Evolutionary conservation across 23 red algal genomes (phyloP).

Genomic region (Cyanidioschyzon merolae): DNA sequence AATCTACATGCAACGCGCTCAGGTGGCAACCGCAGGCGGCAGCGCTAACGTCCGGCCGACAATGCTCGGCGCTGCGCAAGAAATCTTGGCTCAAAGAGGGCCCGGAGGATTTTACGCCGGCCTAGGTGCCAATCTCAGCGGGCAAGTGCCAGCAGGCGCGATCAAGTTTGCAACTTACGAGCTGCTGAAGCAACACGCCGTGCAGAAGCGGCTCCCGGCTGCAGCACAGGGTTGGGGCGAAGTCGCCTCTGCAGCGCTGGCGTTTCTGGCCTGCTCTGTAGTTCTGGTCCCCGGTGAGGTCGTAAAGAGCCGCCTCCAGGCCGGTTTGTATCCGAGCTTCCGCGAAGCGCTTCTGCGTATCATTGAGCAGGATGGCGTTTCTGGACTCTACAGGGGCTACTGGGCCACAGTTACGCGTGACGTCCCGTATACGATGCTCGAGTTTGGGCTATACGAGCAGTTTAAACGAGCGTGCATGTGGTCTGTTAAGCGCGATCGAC

Average conservation of each 20-base stretch:
- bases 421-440: constrained; percentile 97
- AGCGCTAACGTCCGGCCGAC: background rate
- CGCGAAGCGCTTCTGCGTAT: constrained; percentile 35
- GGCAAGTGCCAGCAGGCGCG: constrained; percentile 65
- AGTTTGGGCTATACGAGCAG: constrained; percentile 76
- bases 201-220: background rate
- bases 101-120: constrained; percentile 51
- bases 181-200: constrained; percentile 43
- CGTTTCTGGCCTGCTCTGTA: constrained; percentile 68
- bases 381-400: constrained; percentile 68
- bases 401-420: constrained; percentile 60
- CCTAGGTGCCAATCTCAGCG: constrained; percentile 32
- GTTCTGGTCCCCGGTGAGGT: constrained; percentile 78
- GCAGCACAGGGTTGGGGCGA: constrained; percentile 8
- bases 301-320: constrained; percentile 82
- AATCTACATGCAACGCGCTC: constrained; percentile 36
- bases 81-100: constrained; percentile 10
- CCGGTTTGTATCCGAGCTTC: constrained; percentile 48
- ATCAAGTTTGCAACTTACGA: constrained; percentile 97
- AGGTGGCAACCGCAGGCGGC: background rate
- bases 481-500: constrained; percentile 11
- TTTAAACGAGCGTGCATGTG: constrained; percentile 48
- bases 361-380: constrained; percentile 36
- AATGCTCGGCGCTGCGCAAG: background rate
- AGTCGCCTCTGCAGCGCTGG: constrained; percentile 66